Conservation (phyloP, 2,329 filamentous ascomycete species). For the Penicillium sp. region DNA sequence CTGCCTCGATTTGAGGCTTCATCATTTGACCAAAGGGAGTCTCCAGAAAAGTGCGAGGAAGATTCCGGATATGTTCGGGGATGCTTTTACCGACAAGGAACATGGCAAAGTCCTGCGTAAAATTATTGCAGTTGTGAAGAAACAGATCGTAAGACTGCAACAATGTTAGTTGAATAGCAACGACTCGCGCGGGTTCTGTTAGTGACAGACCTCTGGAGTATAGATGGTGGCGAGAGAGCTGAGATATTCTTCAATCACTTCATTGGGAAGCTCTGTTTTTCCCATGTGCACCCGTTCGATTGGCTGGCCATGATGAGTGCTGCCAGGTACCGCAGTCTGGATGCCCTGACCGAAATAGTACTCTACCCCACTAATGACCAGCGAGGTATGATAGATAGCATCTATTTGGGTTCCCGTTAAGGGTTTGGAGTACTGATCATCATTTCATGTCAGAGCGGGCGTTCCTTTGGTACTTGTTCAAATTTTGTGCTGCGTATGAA, state of each 20-base stretch:
- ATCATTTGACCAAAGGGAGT: constrained; percentile 90
- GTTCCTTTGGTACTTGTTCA: not conserved
- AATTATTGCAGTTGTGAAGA: constrained; percentile 95
- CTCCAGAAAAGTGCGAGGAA: constrained; percentile 81
- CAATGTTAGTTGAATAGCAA: constrained; percentile 11
- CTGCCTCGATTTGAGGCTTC: constrained; percentile 71
- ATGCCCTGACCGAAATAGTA: constrained; percentile 91
- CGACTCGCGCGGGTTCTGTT: not conserved
- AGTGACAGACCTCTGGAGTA: constrained; percentile 67
- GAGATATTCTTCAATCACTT: constrained; percentile 84
- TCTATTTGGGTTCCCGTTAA: constrained; percentile 75
- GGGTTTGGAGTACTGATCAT: constrained; percentile 56
- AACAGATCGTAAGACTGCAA: constrained; percentile 84
- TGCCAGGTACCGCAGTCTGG: constrained; percentile 76
- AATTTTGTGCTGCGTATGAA: not conserved
- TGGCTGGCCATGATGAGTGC: constrained; percentile 83
- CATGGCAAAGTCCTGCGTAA: constrained; percentile 87
- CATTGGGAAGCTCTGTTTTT: constrained; percentile 74
- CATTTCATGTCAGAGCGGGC: constrained; percentile 5
- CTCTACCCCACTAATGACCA: constrained; percentile 81
- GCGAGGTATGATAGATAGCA: constrained; percentile 91
- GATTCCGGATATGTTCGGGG: constrained; percentile 79
- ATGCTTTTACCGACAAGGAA: constrained; percentile 89
- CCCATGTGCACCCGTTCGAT: constrained; percentile 77
- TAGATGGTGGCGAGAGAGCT: constrained; percentile 82